phyloP scores from a whole-genome alignment of 1,139 yeast genomes.

The Sugiyamaella neomexicana region DNA sequence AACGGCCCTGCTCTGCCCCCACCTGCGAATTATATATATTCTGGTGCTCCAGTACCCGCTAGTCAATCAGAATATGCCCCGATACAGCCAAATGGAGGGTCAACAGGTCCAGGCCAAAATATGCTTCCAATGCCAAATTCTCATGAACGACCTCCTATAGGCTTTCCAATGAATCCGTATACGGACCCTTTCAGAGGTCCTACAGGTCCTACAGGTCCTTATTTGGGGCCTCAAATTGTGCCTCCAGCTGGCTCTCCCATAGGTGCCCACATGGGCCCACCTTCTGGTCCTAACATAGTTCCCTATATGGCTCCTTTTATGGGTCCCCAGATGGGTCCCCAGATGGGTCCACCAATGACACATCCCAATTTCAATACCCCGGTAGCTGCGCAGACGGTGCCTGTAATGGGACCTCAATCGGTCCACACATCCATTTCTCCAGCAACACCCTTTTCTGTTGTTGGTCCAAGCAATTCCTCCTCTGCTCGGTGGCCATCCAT shows the following conservation, averaged over 20 bases:
- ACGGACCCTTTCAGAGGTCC: neutral
- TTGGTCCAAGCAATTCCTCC: neutral
- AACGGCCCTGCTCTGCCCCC: neutral
- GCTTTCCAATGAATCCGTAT: neutral
- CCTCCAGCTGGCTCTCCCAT: neutral
- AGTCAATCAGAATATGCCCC: neutral
- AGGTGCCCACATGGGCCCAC: neutral
- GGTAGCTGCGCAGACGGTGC: neutral
- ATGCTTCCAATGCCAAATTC: neutral
- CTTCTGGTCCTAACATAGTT: neutral
- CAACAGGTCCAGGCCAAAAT: neutral
- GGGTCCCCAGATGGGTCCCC: neutral
- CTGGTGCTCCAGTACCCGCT: neutral
- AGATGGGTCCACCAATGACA: neutral
- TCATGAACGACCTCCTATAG: neutral
- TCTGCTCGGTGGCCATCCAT: neutral
- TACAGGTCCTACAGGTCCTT: neutral
- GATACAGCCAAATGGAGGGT: neutral
- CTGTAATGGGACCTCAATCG: conserved; percentile 1
- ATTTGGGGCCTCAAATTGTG: neutral
- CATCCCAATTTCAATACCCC: too few relatives aligned
- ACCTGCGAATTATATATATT: neutral
- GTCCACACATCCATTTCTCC: neutral
- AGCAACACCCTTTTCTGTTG: neutral
- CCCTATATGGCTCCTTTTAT: neutral